These are phyloP conservation scores for Plasmodium knowlesi DNA, from an alignment of 169 alveolate genomes.

Conservation along the genomic window DNA sequence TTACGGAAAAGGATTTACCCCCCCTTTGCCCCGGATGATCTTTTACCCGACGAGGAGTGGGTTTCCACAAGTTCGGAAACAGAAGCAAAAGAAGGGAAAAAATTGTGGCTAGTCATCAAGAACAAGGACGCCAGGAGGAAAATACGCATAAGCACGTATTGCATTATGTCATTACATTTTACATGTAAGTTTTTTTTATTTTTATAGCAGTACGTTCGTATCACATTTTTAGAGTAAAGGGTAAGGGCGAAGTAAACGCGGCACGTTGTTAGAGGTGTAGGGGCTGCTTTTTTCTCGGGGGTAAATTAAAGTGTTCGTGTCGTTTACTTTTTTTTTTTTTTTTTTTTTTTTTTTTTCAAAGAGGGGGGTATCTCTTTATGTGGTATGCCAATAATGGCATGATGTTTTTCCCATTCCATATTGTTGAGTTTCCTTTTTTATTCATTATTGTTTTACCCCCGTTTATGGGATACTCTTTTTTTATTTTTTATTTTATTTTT, in stretches of 20 bases:
- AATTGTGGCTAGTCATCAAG: not conserved
- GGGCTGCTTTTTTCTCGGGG: slow-evolving; percentile 15
- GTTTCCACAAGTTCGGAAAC: not conserved
- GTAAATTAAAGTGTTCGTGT: not conserved
- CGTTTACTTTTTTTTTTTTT: not conserved
- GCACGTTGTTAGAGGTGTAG: slow-evolving; percentile 34
- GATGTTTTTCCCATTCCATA: not conserved
- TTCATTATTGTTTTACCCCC: not conserved
- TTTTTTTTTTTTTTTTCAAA: not conserved
- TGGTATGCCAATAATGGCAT: not conserved
- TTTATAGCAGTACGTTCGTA: not conserved
- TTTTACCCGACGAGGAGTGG: not conserved
- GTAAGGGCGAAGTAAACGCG: not conserved
- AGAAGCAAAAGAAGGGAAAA: not conserved
- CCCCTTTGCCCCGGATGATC: not conserved
- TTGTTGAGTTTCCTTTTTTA: not conserved
- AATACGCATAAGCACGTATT: not conserved
- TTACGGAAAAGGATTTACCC: not conserved
- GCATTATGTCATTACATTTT: not conserved
- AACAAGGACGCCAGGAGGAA: not conserved
- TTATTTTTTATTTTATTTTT: too few species aligned
- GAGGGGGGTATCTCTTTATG: not conserved
- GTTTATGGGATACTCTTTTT: not conserved
- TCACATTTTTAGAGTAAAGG: not conserved
- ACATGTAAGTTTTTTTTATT: not conserved